Evolutionary conservation across 2,329 filamentous ascomycete genomes (phyloP), one percentile per base, ranked within the genome.

Genomic region (Fusarium albosuccineum): DNA sequence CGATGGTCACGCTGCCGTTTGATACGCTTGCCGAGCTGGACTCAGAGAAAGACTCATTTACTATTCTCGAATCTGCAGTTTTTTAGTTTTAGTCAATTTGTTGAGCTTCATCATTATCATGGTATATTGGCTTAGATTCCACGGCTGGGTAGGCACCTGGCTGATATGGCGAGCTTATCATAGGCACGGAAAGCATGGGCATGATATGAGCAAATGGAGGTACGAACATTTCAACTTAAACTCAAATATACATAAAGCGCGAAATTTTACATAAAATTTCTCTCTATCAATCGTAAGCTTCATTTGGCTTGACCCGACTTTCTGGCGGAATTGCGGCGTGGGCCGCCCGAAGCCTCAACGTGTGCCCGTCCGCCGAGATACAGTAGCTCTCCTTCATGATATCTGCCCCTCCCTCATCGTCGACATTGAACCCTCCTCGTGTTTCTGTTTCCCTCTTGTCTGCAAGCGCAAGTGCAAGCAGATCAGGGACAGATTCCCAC

Each of bases 1-100:
- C 82, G 0, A 75, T 82, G 67, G 72, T 83, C 6, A 83, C 82
- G 0, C 58, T 83, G 27, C 81, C 80, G 0, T 77, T 71, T 41
- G 80, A 80, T 67, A 74, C 75, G 1, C 40, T 81, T 62, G 80
- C 73, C 14, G 63, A 70, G 30, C 51, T 83, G 39, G 80, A 83
- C 62, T 79, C 78, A 0, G 78, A 77, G 16, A 73, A 55, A 10
- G 78, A 81, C 17, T 67, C 65, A 16, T 82, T 82, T 67, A 57
- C 71, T 22, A 67, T 82, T 0, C 27, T 73, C 8, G 75, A 77
- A 45, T 11, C 73, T 2, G 67, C 57, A 2, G 71, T 68, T 6
- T 46, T 59, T 14, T 73, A 37, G 22, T 22, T 22, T 4, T 22
- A 22, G 22, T 5, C 33, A 34, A 13, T 13, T 34, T 34, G 5